Percentiles rank a stretch among this genome's conserved stretches.
Evolutionary conservation across 176 grass and related monocot genomes (phyloP).

Genomic region (Zea mays): Zm-B73-REFERENCE-NAM-5.0 NC_050099.1:247195001-247195500

Average conservation of each 20-base stretch:
- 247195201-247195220: constrained; percentile 15
- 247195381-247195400: not conserved
- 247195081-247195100: constrained; percentile 25
- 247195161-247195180: constrained; percentile 12
- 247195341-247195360: not conserved
- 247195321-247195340: not conserved
- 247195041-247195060: constrained; percentile 22
- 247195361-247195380: not conserved
- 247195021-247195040: not conserved
- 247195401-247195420: not conserved
- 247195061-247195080: constrained; percentile 11
- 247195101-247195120: constrained; percentile 10
- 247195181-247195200: constrained; percentile 16
- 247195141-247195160: not conserved
- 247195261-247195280: constrained; percentile 15
- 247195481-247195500: not conserved
- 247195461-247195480: not conserved
- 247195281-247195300: not conserved
- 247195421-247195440: constrained; percentile 1
- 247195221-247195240: not conserved
- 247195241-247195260: not conserved
- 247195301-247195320: not conserved
- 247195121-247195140: constrained; percentile 5
- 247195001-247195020: constrained; percentile 14
- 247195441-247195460: not conserved